Evolutionary conservation across 108 stramenopile species (phyloP).

Genomic region (Cylindrotheca closterium): DNA sequence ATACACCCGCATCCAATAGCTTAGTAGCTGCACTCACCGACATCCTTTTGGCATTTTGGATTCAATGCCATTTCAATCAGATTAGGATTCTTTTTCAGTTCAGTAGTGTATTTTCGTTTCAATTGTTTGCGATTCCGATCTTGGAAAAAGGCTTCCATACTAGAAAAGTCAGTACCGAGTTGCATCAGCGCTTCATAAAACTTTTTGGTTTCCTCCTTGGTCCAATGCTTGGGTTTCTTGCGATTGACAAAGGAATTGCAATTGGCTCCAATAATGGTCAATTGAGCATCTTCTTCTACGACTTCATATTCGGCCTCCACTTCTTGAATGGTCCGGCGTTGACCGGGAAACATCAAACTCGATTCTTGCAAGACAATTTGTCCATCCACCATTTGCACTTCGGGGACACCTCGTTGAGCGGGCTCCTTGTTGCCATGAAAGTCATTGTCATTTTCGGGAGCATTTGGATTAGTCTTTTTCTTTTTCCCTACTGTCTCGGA

Average conservation of each 20-base stretch:
- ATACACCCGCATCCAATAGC: not conserved
- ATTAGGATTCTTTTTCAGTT: conserved; percentile 55
- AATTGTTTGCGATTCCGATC: conserved; percentile 60
- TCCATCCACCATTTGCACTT: conserved; percentile 62
- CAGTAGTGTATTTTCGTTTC: conserved; percentile 72
- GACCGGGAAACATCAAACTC: conserved; percentile 36
- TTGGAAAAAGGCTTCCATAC: conserved; percentile 62
- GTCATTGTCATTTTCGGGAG: not conserved
- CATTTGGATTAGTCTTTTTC: not conserved
- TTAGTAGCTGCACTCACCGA: conserved; percentile 27
- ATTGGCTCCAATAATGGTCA: conserved; percentile 46
- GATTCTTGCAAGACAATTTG: conserved; percentile 74
- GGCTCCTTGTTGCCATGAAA: not conserved
- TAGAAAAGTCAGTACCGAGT: conserved; percentile 76
- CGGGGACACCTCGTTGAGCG: conserved; percentile 34
- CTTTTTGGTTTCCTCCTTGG: conserved; percentile 57
- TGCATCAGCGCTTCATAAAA: conserved; percentile 75
- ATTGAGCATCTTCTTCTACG: conserved; percentile 55
- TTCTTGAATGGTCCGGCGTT: conserved; percentile 38
- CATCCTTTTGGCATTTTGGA: conserved; percentile 37
- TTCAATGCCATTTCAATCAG: conserved; percentile 79
- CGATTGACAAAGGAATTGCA: conserved; percentile 50
- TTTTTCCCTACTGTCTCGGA: not conserved
- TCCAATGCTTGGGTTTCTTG: conserved; percentile 51
- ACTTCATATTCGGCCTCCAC: conserved; percentile 44